Evolutionary conservation across 495 filamentous ascomycete species (phyloP).

Genomic region (Cercophora newfieldiana): DNA sequence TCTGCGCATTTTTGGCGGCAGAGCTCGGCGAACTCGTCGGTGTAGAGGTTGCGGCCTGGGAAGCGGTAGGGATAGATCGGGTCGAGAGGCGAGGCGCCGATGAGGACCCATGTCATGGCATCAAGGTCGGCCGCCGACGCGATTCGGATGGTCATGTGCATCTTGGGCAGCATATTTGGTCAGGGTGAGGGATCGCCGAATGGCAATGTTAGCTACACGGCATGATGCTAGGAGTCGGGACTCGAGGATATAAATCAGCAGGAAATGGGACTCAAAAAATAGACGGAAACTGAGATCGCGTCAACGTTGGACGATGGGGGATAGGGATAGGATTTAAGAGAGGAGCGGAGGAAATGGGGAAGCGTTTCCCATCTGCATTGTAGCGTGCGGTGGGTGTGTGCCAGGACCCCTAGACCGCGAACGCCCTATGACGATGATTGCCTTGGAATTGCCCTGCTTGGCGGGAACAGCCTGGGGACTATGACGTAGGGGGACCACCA

Average conservation of each 20-base stretch:
- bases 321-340: conserved; percentile 9
- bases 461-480: not conserved
- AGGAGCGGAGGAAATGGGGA: conserved; percentile 9
- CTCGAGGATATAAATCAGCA: not conserved
- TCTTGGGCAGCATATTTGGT: not conserved
- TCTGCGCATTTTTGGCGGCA: conserved; percentile 29
- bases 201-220: conserved; percentile 9
- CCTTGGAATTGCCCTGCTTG: conserved; percentile 12
- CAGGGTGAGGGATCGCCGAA: not conserved
- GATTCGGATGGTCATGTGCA: conserved; percentile 20
- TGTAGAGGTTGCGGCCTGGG: conserved; percentile 30
- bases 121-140: conserved; percentile 30
- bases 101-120: conserved; percentile 30
- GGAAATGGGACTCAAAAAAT: conserved; percentile 4
- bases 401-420: not conserved
- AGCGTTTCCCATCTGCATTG: conserved; percentile 10
- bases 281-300: not conserved
- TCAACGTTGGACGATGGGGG: not conserved
- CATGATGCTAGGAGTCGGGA: conserved; percentile 2
- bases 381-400: not conserved
- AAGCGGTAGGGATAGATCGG: conserved; percentile 40
- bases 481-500: conserved; percentile 8
- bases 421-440: conserved; percentile 3
- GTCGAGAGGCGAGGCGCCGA: conserved; percentile 33
- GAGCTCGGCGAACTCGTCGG: conserved; percentile 28